phyloP scores from a whole-genome alignment of 441 rosid genomes.

The Sinapis alba region DNA sequence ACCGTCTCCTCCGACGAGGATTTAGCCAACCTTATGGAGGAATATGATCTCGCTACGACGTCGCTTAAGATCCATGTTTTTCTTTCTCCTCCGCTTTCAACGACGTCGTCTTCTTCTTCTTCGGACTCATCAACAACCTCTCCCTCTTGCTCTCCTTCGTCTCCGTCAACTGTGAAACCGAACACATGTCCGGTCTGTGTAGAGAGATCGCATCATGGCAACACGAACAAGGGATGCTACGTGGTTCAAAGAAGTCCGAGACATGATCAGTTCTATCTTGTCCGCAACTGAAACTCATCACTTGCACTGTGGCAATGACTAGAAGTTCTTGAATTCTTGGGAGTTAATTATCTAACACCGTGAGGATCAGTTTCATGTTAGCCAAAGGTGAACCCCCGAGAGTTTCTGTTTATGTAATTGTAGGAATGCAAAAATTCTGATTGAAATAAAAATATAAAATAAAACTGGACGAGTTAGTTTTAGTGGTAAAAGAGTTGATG shows the following conservation, averaged over 20 bases:
- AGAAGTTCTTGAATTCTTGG: conserved; percentile 5
- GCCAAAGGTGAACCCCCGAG: neutral
- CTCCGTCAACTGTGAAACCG: conserved; percentile 36
- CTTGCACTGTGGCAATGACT: conserved; percentile 25
- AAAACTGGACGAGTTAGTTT: no score
- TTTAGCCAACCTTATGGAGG: conserved; percentile 80
- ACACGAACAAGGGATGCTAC: conserved; percentile 43
- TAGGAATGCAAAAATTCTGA: neutral
- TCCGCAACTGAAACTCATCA: conserved; percentile 52
- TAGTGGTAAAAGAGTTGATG: no score
- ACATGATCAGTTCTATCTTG: conserved; percentile 45
- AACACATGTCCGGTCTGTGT: conserved; percentile 38
- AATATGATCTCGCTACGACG: conserved; percentile 53
- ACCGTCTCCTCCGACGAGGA: conserved; percentile 85
- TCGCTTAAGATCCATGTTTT: conserved; percentile 75
- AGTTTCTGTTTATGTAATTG: neutral
- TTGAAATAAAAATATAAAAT: no score
- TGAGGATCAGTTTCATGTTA: conserved; percentile 15
- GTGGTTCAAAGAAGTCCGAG: conserved; percentile 50
- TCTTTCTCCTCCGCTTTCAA: conserved; percentile 48
- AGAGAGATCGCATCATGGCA: conserved; percentile 40
- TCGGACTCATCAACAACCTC: conserved; percentile 37
- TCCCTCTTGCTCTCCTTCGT: conserved; percentile 38
- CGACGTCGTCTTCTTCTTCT: conserved; percentile 39
- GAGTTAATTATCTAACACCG: neutral